Base-by-base conservation (phyloP, 805 yeast species). In the Cyberlindnera japonica region DNA sequence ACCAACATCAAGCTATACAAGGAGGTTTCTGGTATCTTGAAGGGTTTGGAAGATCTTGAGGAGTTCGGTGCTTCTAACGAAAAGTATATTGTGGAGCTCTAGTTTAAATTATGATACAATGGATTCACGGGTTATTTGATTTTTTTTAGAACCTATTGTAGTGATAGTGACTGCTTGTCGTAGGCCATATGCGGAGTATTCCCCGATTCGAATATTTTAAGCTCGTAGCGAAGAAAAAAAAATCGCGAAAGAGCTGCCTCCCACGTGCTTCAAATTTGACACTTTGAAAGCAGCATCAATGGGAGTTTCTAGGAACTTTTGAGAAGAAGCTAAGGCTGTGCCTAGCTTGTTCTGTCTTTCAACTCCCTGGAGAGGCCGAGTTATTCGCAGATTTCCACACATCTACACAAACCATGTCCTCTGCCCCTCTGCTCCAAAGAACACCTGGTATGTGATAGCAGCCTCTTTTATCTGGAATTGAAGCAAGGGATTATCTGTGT, bases 401-500 rank as follows among this genome's bases (percentile, higher is more conserved):
- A 38, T 15, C 18, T 23, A 16, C 35, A 28, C 35, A 33, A 6
- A 22, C 22, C 33, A 81, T 81, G 88, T 80, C 87, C 3, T 71
- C 86, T 18, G 80, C 81, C 30, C 89, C 91, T 21, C 65, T 83
- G 41, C 67, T 83, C 55, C 90, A 85, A 59, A 74, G 83, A 35
- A 73, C 83, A 12, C 86, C 86, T 33, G 83, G 86, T 64, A 63
- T 30, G 75, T 53, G 3, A n/a, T n/a, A n/a, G n/a, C 15, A 8
- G 5, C 22, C 33, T 14, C 24, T n/a, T n/a, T n/a, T n/a, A n/a
- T n/a, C n/a, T n/a, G n/a, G n/a, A n/a, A n/a, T n/a, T n/a, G n/a
- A n/a, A n/a, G n/a, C n/a, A n/a, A n/a, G n/a, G n/a, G n/a, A n/a
- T n/a, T n/a, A n/a, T n/a, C n/a, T n/a, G n/a, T n/a, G n/a, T n/a